phyloP scores from a whole-genome alignment of 1,284 basidiomycete genomes.

The Irpex sp. region DNA sequence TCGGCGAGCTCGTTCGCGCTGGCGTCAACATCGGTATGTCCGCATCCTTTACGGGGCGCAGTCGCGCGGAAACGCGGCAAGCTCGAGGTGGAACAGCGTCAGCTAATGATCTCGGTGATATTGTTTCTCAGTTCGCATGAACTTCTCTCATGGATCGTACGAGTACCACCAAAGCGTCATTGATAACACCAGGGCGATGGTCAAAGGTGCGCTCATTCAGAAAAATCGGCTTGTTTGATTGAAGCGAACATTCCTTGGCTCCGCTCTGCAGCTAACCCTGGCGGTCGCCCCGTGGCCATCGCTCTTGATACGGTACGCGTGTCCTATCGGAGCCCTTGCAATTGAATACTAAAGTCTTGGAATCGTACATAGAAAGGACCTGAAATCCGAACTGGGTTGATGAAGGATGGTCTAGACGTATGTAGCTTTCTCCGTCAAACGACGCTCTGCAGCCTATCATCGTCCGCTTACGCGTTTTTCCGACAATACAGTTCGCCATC shows the following conservation, averaged over 20 bases:
- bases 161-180: conserved; percentile 98
- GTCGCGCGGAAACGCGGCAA: conserved; percentile 1
- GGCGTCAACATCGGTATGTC: conserved; percentile 93
- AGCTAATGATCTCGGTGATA: not conserved
- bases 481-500: conserved; percentile 63
- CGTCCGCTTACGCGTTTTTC: conserved; percentile 3
- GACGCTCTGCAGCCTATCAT: not conserved
- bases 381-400: conserved; percentile 97
- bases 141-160: conserved; percentile 96
- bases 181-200: conserved; percentile 89
- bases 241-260: not conserved
- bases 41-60: not conserved
- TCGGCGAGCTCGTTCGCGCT: conserved; percentile 76
- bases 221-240: conserved; percentile 4
- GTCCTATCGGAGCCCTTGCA: not conserved
- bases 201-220: conserved; percentile 50
- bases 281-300: conserved; percentile 92
- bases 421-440: conserved; percentile 30
- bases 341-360: conserved; percentile 4
- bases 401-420: conserved; percentile 84
- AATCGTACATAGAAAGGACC: conserved; percentile 81
- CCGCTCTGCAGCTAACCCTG: conserved; percentile 39
- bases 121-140: conserved; percentile 83
- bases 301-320: conserved; percentile 88
- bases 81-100: not conserved